A percentile compares a stretch with the other conserved stretches of the same genome.
phyloP scores from a whole-genome alignment of 805 yeast genomes.

The Clavispora vitiphila region DNA sequence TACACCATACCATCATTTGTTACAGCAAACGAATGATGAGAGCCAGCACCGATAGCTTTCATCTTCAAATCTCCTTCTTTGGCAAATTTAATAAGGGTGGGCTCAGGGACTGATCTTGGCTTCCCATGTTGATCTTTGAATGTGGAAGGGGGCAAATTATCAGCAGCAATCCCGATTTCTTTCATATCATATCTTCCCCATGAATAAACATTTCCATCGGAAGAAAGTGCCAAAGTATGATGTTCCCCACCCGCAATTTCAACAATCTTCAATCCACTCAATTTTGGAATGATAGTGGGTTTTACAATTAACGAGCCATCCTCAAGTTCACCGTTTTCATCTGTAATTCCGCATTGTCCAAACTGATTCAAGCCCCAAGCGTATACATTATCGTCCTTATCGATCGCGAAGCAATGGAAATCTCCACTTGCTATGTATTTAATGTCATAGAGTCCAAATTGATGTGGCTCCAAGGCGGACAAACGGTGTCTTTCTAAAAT shows the following conservation, averaged over 20 bases:
- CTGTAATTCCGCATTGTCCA: slow-evolving; percentile 83
- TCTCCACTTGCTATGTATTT: slow-evolving; percentile 88
- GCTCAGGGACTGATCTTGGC: slow-evolving; percentile 80
- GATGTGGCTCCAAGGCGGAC: slow-evolving; percentile 72
- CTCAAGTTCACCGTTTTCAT: slow-evolving; percentile 62
- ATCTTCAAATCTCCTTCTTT: slow-evolving; percentile 22
- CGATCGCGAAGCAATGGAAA: slow-evolving; percentile 91
- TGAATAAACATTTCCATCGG: slow-evolving; percentile 67
- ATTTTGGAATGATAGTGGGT: slow-evolving; percentile 69
- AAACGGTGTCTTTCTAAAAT: slow-evolving; percentile 73
- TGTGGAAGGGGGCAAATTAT: slow-evolving; percentile 63
- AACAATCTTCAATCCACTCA: slow-evolving; percentile 52
- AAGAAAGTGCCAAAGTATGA: slow-evolving; percentile 74
- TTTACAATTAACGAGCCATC: slow-evolving; percentile 78
- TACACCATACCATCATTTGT: slow-evolving; percentile 79
- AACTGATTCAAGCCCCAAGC: slow-evolving; percentile 97
- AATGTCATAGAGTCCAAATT: slow-evolving; percentile 75
- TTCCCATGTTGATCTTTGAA: slow-evolving; percentile 76
- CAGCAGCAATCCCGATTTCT: slow-evolving; percentile 76
- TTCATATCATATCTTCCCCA: slow-evolving; percentile 95
- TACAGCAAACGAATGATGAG: slow-evolving; percentile 88
- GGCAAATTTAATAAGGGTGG: slow-evolving; percentile 55
- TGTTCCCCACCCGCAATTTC: slow-evolving; percentile 91
- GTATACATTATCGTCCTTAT: slow-evolving; percentile 60
- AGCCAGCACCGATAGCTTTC: slow-evolving; percentile 66